These are phyloP conservation scores for Acacia concinna DNA, from an alignment of 331 rosid genomes.

Conservation along the genomic window DNA sequence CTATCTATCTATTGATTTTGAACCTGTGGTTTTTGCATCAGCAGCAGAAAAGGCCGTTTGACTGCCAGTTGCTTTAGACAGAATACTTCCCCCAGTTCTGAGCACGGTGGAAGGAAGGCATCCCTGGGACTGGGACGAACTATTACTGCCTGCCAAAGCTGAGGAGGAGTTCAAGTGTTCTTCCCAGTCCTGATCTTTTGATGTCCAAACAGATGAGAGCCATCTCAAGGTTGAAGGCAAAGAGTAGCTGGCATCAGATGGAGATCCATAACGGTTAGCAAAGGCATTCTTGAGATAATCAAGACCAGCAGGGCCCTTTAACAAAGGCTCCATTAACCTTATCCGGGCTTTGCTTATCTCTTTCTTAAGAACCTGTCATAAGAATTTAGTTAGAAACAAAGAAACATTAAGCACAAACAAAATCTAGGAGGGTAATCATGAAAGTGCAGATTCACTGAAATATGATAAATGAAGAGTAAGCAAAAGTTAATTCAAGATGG, in stretches of 20 bases:
- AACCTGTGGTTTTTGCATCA: conserved; percentile 50
- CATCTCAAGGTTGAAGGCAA: conserved; percentile 64
- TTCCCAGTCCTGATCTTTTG: conserved; percentile 85
- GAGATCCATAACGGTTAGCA: conserved; percentile 69
- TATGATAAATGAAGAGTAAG: not conserved
- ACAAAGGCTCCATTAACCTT: conserved; percentile 69
- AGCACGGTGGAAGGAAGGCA: conserved; percentile 72
- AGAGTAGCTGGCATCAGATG: conserved; percentile 61
- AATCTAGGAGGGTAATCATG: conserved; percentile 4
- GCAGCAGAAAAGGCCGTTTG: conserved; percentile 31
- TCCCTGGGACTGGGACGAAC: conserved; percentile 50
- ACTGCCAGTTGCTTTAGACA: conserved; percentile 43
- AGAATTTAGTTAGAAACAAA: conserved; percentile 18
- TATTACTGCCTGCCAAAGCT: conserved; percentile 32
- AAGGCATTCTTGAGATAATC: conserved; percentile 86
- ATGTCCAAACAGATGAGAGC: conserved; percentile 64
- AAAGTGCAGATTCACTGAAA: conserved; percentile 14
- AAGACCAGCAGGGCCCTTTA: conserved; percentile 87
- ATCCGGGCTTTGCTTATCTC: conserved; percentile 94
- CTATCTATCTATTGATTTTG: conserved; percentile 5
- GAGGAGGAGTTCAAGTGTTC: conserved; percentile 50
- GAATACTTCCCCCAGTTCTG: conserved; percentile 74
- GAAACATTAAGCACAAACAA: not conserved
- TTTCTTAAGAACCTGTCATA: conserved; percentile 69
- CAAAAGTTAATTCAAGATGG: not conserved